Evolutionary conservation across 2,329 filamentous ascomycete species (phyloP).

Genomic region (Ophiognomonia clavigignenti-juglandacearum): DNA sequence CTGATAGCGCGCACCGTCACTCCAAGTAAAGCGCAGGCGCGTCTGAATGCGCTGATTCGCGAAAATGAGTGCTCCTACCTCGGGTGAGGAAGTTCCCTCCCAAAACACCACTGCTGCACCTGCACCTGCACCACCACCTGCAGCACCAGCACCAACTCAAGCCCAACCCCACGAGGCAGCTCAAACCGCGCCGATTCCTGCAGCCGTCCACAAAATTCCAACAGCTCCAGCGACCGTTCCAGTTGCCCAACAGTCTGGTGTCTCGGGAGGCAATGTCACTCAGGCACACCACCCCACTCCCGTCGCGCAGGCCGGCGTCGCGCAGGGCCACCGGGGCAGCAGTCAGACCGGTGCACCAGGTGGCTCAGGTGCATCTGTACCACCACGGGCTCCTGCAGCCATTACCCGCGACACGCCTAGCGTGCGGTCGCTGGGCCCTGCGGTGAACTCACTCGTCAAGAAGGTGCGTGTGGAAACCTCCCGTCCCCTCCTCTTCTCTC

Average conservation of each 20-base stretch:
- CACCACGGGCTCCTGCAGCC: slow-evolving; percentile 17
- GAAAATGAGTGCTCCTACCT: slow-evolving; percentile 15
- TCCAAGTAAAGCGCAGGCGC: slow-evolving; percentile 10
- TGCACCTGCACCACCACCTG: slow-evolving; percentile 1
- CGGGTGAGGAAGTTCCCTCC: slow-evolving; percentile 15
- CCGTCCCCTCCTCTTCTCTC: too few species aligned
- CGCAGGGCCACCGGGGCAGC: not conserved
- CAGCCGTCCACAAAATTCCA: not conserved
- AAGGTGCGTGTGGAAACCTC: slow-evolving; percentile 53
- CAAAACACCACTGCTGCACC: slow-evolving; percentile 7
- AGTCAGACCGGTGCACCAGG: slow-evolving; percentile 2
- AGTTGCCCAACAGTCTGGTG: not conserved
- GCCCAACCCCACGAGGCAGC: too few species aligned
- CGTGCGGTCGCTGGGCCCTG: slow-evolving; percentile 61
- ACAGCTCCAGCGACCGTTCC: not conserved
- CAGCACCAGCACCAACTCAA: slow-evolving; percentile 2
- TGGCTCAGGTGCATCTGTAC: slow-evolving; percentile 14
- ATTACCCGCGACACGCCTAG: slow-evolving; percentile 50
- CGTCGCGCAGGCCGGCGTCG: slow-evolving; percentile 7
- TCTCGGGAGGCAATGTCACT: slow-evolving; percentile 5
- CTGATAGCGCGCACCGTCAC: too few species aligned
- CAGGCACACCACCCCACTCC: slow-evolving; percentile 11
- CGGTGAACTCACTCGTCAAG: slow-evolving; percentile 62
- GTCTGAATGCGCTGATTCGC: slow-evolving; percentile 15
- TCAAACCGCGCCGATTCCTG: not conserved